phyloP scores from a whole-genome alignment of 202 grass and related monocot genomes.

The Cymbopogon flexuosus region DNA sequence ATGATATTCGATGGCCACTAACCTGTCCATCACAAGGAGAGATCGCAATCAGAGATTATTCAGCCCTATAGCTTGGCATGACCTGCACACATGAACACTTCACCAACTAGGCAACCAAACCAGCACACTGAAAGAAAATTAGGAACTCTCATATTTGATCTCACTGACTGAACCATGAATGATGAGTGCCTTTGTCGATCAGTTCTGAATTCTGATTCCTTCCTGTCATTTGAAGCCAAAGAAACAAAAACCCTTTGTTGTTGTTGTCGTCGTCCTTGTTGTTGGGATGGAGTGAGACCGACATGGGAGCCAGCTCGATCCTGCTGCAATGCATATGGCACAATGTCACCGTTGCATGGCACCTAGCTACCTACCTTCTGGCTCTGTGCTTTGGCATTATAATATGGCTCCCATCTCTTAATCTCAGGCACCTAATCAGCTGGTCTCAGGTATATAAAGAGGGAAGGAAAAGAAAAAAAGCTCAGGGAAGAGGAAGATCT shows the following conservation, averaged over 20 bases:
- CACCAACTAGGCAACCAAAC: background rate
- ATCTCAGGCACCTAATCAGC: conserved; percentile 18
- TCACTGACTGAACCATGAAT: background rate
- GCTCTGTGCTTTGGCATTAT: background rate
- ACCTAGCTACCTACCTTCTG: background rate
- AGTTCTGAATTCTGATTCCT: conserved; percentile 8
- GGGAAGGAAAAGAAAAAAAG: background rate
- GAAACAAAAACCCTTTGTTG: background rate
- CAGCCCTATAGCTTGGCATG: background rate
- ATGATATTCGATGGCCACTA: background rate
- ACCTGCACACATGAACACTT: background rate
- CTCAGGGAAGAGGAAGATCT: background rate
- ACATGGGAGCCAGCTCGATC: conserved; percentile 30
- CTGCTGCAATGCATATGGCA: background rate
- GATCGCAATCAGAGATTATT: background rate
- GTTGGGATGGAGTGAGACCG: background rate
- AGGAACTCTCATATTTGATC: background rate
- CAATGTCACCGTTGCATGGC: background rate
- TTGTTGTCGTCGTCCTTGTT: background rate
- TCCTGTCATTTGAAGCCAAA: conserved; percentile 23
- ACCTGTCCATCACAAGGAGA: background rate
- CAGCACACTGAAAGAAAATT: background rate
- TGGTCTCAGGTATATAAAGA: background rate
- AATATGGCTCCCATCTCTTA: conserved; percentile 2
- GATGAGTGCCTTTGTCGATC: background rate